phyloP scores from a whole-genome alignment of 257 asterid genomes.

The Echium plantagineum region DNA sequence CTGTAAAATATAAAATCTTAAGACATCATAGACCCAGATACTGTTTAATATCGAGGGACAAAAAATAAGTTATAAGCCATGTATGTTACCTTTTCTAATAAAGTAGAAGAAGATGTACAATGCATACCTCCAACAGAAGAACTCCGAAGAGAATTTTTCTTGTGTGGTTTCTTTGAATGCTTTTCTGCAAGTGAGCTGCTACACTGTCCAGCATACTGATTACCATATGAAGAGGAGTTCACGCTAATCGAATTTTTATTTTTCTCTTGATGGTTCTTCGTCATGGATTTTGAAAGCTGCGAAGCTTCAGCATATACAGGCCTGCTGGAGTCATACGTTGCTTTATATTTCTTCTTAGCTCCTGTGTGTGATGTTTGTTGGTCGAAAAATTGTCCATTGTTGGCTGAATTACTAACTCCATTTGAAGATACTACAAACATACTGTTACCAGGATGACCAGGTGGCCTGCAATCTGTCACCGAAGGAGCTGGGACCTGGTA shows the following conservation, averaged over 20 bases:
- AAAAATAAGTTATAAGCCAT: too few relatives aligned
- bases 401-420: slow-evolving; percentile 34
- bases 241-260: slow-evolving; percentile 29
- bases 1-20: too few relatives aligned
- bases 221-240: slow-evolving; percentile 36
- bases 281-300: slow-evolving; percentile 31
- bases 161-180: slow-evolving; percentile 34
- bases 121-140: slow-evolving; percentile 52
- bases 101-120: slow-evolving; percentile 7
- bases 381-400: slow-evolving; percentile 34
- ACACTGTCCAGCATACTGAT: slow-evolving; percentile 30
- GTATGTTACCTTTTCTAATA: not conserved
- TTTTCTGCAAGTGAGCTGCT: slow-evolving; percentile 27
- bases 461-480: slow-evolving; percentile 32
- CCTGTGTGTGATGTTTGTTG: slow-evolving; percentile 22
- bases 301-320: slow-evolving; percentile 40
- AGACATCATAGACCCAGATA: too few relatives aligned
- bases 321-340: slow-evolving; percentile 34
- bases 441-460: slow-evolving; percentile 26
- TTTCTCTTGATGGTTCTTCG: slow-evolving; percentile 38
- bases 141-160: slow-evolving; percentile 25
- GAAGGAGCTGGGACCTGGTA: slow-evolving; percentile 45
- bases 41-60: too few relatives aligned
- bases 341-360: slow-evolving; percentile 54
- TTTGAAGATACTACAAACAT: slow-evolving; percentile 27